Evolutionary conservation across 495 filamentous ascomycete genomes (phyloP).

Genomic region (Staphylotrichum tortipilum): DNA sequence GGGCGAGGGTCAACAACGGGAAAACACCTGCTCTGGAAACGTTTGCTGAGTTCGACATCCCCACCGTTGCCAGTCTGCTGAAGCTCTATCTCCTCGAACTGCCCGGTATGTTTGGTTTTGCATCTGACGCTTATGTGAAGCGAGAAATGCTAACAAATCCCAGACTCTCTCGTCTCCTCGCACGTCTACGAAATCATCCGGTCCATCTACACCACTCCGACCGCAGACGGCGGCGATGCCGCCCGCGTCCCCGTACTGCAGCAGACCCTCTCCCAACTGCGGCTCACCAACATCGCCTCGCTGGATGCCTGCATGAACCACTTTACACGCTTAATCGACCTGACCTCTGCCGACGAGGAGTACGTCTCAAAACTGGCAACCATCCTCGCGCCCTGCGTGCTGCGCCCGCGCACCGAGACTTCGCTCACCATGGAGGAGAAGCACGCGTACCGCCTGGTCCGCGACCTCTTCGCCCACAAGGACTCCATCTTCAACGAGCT

Average conservation of each 20-base stretch:
- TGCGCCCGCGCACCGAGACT: constrained; percentile 76
- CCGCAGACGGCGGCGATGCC: constrained; percentile 55
- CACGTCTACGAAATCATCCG: constrained; percentile 99
- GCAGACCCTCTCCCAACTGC: constrained; percentile 88
- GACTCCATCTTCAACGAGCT: constrained; percentile 91
- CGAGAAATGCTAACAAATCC: constrained; percentile 11
- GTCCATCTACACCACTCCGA: constrained; percentile 84
- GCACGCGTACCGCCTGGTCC: constrained; percentile 82
- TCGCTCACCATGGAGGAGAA: constrained; percentile 92
- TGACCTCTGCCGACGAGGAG: constrained; percentile 89
- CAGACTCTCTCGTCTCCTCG: constrained; percentile 93
- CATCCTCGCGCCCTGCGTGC: constrained; percentile 73
- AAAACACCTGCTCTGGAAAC: constrained; percentile 69
- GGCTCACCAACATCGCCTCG: constrained; percentile 95
- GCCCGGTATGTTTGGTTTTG: constrained; percentile 63
- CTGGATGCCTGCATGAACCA: constrained; percentile 97
- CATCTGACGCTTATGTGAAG: neutral
- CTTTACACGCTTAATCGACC: constrained; percentile 91
- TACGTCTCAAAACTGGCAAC: constrained; percentile 72
- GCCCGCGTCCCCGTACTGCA: constrained; percentile 86
- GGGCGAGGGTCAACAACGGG: constrained; percentile 76
- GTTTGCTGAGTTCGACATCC: constrained; percentile 79
- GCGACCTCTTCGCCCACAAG: constrained; percentile 89
- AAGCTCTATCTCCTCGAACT: constrained; percentile 96
- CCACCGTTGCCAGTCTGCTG: constrained; percentile 84